Base-by-base conservation (phyloP, 139 green algal species). In the Nannochloris sp. region DNA sequence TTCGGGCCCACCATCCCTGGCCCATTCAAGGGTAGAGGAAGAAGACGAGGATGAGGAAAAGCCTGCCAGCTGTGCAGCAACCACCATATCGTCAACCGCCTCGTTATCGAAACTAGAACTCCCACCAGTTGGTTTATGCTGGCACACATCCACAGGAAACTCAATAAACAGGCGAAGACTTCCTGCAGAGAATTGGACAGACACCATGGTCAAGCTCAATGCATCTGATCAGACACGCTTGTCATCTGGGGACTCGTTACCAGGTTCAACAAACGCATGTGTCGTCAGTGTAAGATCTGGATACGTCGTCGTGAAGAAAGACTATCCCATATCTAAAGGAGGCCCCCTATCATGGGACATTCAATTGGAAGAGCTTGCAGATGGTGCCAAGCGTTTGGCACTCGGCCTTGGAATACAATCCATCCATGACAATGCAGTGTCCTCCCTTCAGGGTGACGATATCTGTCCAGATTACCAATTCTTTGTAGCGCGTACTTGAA, bases 311-410 rank as follows among this genome's bases (percentile, higher is more conserved):
- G 20, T 76, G 29, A 36, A 49, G 6, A 70, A 46, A 8, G 28
- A 56, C 48, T 77, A 77, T 58, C 70, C 70, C 0, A 30, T 72
- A 2, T 57, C 65, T 36, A 69, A 69, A 36, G 70, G 70, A 57
- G 70, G 70, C 4, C 49, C 64, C 16, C 16, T 77, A 49, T 66
- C 64, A 50, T 77, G 70, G 70, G 70, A 77, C 6, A 72, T 77
- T 31, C 70, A 72, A 30, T 57, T 65, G 37, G 59, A 77, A 59
- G 70, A 72, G 65, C 63, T 77, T 48, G 49, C 23, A 9, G 59
- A 73, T 57, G 61, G 63, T 55, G 70, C 70, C 1, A 56, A 49
- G 31, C 65, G 65, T 45, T 65, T 77, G 28, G 59, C 65, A 16
- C 28, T 37, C 2, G 48, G 70, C n/a, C n/a, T 13, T 6, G 70